Conservation (phyloP, 2,329 filamentous ascomycete species). For the Ascochyta viciae-villosae region DNA sequence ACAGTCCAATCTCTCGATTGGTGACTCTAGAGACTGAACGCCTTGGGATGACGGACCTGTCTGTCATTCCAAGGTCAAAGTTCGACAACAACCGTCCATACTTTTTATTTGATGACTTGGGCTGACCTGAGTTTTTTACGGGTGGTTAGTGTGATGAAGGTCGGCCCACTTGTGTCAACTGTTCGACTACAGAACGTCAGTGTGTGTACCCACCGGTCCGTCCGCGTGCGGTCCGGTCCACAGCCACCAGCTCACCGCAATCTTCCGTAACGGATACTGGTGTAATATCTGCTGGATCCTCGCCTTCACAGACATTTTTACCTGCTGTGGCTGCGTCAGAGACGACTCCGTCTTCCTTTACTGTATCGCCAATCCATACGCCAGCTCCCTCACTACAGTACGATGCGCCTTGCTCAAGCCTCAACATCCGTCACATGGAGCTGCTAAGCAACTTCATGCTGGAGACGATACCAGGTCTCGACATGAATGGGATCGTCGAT, state of each 20-base stretch:
- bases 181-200: constrained; percentile 15
- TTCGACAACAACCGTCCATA: too few relatives aligned
- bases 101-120: too few relatives aligned
- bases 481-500: neutral
- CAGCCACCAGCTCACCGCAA: constrained; percentile 4
- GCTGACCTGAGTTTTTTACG: too few relatives aligned
- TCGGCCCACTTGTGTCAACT: constrained; percentile 27
- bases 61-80: too few relatives aligned
- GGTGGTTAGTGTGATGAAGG: constrained; percentile 27
- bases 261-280: neutral
- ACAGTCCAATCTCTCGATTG: neutral
- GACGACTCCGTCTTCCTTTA: constrained; percentile 8
- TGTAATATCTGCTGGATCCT: neutral
- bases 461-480: constrained; percentile 18
- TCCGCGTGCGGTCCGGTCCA: constrained; percentile 4
- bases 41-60: too few relatives aligned
- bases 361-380: neutral
- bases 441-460: constrained; percentile 28
- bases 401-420: neutral
- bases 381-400: constrained; percentile 12
- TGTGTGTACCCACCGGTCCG: constrained; percentile 22
- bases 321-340: neutral
- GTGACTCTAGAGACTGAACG: too few relatives aligned
- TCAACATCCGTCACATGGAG: constrained; percentile 32
- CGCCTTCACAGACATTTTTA: neutral